Evolutionary conservation across 805 yeast species (phyloP), one percentile per base, ranked within the genome.

Genomic region (Nakazawaea sp.): DNA sequence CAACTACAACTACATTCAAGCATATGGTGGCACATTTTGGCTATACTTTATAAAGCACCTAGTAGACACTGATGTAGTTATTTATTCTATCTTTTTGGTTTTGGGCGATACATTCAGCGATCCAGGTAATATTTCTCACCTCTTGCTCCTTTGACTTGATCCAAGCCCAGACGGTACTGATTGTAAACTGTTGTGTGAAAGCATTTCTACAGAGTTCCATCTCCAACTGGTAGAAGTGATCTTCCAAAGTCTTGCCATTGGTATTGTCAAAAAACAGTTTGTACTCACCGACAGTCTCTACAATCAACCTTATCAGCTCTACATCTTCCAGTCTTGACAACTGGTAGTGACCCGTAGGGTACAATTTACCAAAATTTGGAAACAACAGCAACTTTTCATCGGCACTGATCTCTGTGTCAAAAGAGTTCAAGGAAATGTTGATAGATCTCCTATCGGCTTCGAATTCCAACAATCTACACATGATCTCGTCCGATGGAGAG

Each of bases 41-140:
- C n/a, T n/a, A n/a, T n/a, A n/a, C n/a, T n/a, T n/a, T 23, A 18
- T 17, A n/a, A 27, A 32, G 33, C 37, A 5, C 9, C 51, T 65
- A 88, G 50, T 80, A 87, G 28, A 90, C 96, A 30, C 94, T 68
- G 43, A 94, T 88, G 58, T 88, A 94, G 59, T 85, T 86, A 51
- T 82, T 80, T 47, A 92, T 86, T 59, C 96, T 77, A 56, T 86
- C 94, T 66, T 88, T 86, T 70, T 92, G 99, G 58, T 88, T 89
- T 61, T 94, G 98, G 23, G 97, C 96, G 65, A 92, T 92, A 68
- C 99, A 92, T 66, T 92, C 99, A 34, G 97, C 96, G 40, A 92
- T 90, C 99, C 99, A 92, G n/a, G 97, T 87, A 47, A 92, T 82
- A 59, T 92, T 92, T 62, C 98, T 76, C 42, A 94, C 78, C 61